phyloP scores from a whole-genome alignment of 176 grass and related monocot genomes.

The Pontederia crassipes region DNA sequence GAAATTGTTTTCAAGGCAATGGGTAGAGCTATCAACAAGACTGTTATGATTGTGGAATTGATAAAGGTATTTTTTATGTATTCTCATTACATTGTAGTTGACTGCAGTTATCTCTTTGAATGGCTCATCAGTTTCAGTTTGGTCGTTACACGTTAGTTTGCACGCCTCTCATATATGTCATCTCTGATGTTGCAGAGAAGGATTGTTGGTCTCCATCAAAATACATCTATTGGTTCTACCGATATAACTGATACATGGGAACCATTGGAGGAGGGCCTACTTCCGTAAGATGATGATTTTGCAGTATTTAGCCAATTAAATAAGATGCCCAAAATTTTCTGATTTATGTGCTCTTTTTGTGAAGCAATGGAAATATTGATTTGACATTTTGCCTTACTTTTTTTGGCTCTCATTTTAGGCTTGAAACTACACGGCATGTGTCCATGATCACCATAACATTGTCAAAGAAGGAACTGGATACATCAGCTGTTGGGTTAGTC shows the following conservation, averaged over 20 bases:
- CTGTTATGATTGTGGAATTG: slow-evolving; percentile 91
- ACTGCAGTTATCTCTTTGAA: not conserved
- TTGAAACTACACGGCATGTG: slow-evolving; percentile 95
- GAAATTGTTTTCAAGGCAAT: slow-evolving; percentile 98
- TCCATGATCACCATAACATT: slow-evolving; percentile 83
- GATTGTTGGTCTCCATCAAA: slow-evolving; percentile 91
- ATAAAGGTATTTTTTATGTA: slow-evolving; percentile 60
- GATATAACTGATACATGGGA: slow-evolving; percentile 99
- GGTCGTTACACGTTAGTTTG: too few species aligned
- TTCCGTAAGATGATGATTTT: slow-evolving; percentile 59
- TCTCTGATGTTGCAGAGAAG: slow-evolving; percentile 53
- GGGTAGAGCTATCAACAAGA: slow-evolving; percentile 99
- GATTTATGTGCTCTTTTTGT: too few species aligned
- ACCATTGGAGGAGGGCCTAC: slow-evolving; percentile 93
- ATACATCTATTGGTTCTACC: slow-evolving; percentile 68
- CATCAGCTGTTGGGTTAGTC: slow-evolving; percentile 54
- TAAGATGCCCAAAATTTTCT: too few species aligned
- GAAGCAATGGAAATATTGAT: not conserved
- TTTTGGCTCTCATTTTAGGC: slow-evolving; percentile 29
- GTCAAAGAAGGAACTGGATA: slow-evolving; percentile 84
- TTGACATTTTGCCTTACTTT: not conserved
- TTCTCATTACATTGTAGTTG: not conserved
- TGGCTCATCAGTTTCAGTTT: not conserved
- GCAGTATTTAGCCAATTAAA: slow-evolving; percentile 5
- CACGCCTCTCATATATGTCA: not conserved